Evolutionary conservation across 2,329 filamentous ascomycete genomes (phyloP).

Genomic region (Bipolaris victoriae): DNA sequence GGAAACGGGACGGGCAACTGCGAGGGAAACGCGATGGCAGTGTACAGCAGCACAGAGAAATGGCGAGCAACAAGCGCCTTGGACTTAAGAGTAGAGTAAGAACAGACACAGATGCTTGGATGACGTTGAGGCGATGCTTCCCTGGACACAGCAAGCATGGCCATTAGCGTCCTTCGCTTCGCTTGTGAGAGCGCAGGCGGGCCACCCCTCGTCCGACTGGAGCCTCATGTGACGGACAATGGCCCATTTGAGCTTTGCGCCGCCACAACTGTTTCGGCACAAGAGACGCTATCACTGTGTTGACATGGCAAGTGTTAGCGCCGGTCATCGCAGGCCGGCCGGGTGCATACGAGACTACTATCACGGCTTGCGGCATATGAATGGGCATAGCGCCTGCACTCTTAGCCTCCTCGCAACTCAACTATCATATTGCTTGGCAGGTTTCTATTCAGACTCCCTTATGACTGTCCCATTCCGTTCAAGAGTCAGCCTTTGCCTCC

Average conservation of each 20-base stretch:
- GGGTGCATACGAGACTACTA: background rate
- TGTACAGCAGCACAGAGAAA: constrained; percentile 7
- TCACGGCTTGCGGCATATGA: background rate
- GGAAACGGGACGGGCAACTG: constrained; percentile 5
- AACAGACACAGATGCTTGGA: constrained; percentile 40
- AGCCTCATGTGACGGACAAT: constrained; percentile 1
- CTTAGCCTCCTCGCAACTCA: background rate
- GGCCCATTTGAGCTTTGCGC: background rate
- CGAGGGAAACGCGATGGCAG: constrained; percentile 8
- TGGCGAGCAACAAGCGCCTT: constrained; percentile 11
- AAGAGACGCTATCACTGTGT: background rate
- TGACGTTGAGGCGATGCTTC: constrained; percentile 42
- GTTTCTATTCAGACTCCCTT: background rate
- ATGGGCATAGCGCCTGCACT: background rate
- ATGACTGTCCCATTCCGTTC: background rate
- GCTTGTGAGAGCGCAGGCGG: constrained; percentile 12
- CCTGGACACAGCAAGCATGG: constrained; percentile 26
- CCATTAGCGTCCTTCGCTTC: constrained; percentile 26
- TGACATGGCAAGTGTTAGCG: background rate
- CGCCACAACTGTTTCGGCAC: background rate
- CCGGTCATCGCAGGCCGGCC: background rate
- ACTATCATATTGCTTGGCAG: background rate
- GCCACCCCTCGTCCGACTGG: constrained; percentile 8
- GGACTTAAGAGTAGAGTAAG: constrained; percentile 15
- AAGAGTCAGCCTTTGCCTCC: constrained; percentile 28